These are phyloP conservation scores for Gaeumannomyces tritici DNA, from an alignment of 2,329 filamentous ascomycete genomes.

Conservation along the genomic window DNA sequence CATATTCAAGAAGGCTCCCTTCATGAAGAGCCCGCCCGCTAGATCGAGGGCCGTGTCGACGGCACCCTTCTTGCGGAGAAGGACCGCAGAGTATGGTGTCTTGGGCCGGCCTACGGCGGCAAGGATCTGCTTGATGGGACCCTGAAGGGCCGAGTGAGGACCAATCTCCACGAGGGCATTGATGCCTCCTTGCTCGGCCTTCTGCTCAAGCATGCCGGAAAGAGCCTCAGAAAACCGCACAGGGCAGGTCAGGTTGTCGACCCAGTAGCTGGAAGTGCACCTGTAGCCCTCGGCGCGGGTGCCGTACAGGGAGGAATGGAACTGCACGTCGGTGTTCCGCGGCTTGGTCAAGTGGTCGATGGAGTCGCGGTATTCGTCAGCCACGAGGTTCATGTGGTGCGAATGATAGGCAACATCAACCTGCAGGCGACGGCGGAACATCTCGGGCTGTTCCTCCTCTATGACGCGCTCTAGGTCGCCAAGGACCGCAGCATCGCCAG, in stretches of 20 bases:
- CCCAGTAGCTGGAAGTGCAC: constrained; percentile 23
- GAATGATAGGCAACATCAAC: constrained; percentile 17
- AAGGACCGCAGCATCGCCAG: constrained; percentile 11
- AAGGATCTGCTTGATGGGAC: constrained; percentile 12
- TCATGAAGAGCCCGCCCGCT: constrained; percentile 5
- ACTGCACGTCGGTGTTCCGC: constrained; percentile 13
- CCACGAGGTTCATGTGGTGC: constrained; percentile 12
- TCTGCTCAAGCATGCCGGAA: constrained; percentile 18
- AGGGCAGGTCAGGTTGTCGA: constrained; percentile 25
- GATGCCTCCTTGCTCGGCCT: constrained; percentile 1
- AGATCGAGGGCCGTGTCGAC: constrained; percentile 26
- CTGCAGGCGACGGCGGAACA: constrained; percentile 6
- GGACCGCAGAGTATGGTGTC: background rate
- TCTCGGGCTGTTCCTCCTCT: constrained; percentile 4
- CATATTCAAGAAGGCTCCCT: constrained; percentile 3
- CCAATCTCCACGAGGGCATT: constrained; percentile 12
- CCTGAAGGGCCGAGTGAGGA: constrained; percentile 11
- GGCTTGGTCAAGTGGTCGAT: constrained; percentile 1
- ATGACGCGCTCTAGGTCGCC: constrained; percentile 8
- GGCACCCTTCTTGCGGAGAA: constrained; percentile 1
- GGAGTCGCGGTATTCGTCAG: constrained; percentile 8
- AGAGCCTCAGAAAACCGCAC: constrained; percentile 28
- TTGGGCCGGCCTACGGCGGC: background rate
- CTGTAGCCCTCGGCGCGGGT: constrained; percentile 25
- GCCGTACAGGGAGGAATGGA: constrained; percentile 37